These are phyloP conservation scores for Alternaria burnsii DNA, from an alignment of 2,329 filamentous ascomycete species.

Conservation along the genomic window DNA sequence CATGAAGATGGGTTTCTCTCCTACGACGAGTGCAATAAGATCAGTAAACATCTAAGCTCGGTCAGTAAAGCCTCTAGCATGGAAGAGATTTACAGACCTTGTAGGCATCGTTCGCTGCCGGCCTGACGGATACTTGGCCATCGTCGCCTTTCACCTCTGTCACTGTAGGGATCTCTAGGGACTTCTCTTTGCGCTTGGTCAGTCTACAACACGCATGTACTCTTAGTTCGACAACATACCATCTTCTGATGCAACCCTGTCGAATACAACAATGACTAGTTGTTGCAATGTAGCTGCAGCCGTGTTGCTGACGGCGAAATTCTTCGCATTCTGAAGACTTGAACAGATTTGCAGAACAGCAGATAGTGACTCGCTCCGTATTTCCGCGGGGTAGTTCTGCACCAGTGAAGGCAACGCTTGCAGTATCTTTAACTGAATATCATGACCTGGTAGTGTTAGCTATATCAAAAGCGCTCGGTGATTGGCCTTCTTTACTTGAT, in stretches of 20 bases:
- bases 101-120: slow-evolving; percentile 86
- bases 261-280: slow-evolving; percentile 89
- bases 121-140: slow-evolving; percentile 70
- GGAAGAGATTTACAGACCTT: slow-evolving; percentile 58
- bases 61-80: slow-evolving; percentile 8
- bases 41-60: slow-evolving; percentile 79
- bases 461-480: not conserved
- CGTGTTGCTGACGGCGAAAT: slow-evolving; percentile 91
- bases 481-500: slow-evolving; percentile 63
- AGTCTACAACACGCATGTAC: slow-evolving; percentile 13
- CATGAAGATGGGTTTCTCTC: slow-evolving; percentile 82
- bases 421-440: slow-evolving; percentile 94
- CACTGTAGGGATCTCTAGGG: slow-evolving; percentile 64
- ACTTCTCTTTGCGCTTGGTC: slow-evolving; percentile 36
- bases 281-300: slow-evolving; percentile 97
- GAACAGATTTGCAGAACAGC: slow-evolving; percentile 90
- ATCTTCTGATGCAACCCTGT: slow-evolving; percentile 86
- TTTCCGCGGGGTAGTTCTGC: slow-evolving; percentile 85
- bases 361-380: slow-evolving; percentile 82
- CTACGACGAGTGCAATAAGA: slow-evolving; percentile 85
- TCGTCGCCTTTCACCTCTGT: slow-evolving; percentile 74
- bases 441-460: slow-evolving; percentile 64
- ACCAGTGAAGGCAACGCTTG: slow-evolving; percentile 89
- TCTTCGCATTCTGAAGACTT: slow-evolving; percentile 88
- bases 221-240: slow-evolving; percentile 57